These are phyloP conservation scores for Neurospora hispaniola DNA, from an alignment of 495 filamentous ascomycete genomes.

Conservation along the genomic window DNA sequence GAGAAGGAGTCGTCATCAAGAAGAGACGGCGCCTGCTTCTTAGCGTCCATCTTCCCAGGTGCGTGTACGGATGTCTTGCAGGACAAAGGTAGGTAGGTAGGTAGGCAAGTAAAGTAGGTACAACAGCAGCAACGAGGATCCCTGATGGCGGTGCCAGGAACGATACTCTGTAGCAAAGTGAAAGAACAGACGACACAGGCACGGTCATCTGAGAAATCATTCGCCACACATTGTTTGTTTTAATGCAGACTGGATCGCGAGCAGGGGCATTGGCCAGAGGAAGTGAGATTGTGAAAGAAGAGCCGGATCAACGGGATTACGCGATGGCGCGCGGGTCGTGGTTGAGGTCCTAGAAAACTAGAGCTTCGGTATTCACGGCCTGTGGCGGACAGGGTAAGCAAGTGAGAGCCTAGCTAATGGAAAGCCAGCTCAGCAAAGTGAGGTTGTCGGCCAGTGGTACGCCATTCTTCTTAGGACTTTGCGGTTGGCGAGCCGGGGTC, in stretches of 20 bases:
- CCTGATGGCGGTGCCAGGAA: not conserved
- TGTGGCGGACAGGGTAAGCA: not conserved
- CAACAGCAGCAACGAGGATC: slow-evolving; percentile 1
- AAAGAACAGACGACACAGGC: slow-evolving; percentile 8
- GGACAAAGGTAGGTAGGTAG: not conserved
- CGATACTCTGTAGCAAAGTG: not conserved
- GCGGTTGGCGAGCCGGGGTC: not conserved
- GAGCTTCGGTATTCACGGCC: not conserved
- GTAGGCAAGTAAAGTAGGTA: not conserved
- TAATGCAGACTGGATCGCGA: slow-evolving; percentile 2
- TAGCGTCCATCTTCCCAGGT: slow-evolving; percentile 17
- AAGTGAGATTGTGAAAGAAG: not conserved
- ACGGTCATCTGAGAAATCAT: slow-evolving; percentile 13
- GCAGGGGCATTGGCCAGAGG: not conserved
- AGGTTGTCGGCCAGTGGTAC: not conserved
- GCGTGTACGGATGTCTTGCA: not conserved
- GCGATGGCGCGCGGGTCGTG: not conserved
- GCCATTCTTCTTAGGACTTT: not conserved
- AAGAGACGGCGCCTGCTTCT: slow-evolving; percentile 20
- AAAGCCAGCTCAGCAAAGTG: not conserved
- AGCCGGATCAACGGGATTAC: not conserved
- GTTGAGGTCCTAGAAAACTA: not conserved
- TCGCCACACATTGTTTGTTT: slow-evolving; percentile 29
- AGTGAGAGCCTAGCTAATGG: not conserved
- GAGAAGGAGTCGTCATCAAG: slow-evolving; percentile 20